These are phyloP conservation scores for Calocybe gambosa DNA, from an alignment of 1,284 basidiomycete species.

Conservation along the genomic window DNA sequence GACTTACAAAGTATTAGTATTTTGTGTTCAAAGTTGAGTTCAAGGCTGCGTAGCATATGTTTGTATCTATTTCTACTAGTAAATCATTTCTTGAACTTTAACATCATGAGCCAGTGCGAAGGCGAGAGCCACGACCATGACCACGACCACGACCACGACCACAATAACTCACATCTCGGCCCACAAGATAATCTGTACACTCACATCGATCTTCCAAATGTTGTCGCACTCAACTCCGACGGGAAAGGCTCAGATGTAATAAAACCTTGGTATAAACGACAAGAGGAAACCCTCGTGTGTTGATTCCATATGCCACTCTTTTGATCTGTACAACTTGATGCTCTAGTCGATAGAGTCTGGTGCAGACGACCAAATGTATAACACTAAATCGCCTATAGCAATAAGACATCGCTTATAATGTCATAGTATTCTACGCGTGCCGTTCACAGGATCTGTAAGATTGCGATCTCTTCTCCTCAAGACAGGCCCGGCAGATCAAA, in stretches of 20 bases:
- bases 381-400: background rate
- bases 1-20: slow-evolving; percentile 6
- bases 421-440: slow-evolving; percentile 66
- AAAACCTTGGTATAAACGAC: slow-evolving; percentile 72
- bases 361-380: slow-evolving; percentile 76
- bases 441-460: slow-evolving; percentile 76
- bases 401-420: slow-evolving; percentile 4
- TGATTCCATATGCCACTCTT: background rate
- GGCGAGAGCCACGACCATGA: slow-evolving; percentile 50
- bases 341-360: slow-evolving; percentile 71
- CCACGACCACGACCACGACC: slow-evolving; percentile 49
- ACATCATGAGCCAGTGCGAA: slow-evolving; percentile 44
- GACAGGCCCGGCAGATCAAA: slow-evolving; percentile 65
- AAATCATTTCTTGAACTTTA: no score
- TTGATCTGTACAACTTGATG: background rate
- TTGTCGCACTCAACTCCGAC: slow-evolving; percentile 63
- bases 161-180: slow-evolving; percentile 41
- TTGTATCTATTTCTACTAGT: no score
- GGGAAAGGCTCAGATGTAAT: slow-evolving; percentile 48
- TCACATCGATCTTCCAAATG: slow-evolving; percentile 67
- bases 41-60: no score
- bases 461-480: slow-evolving; percentile 70
- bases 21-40: no score
- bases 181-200: slow-evolving; percentile 64
- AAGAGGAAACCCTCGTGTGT: slow-evolving; percentile 54